Conservation (phyloP, 805 yeast genomes). For the Saccharomyces mikatae region DNA sequence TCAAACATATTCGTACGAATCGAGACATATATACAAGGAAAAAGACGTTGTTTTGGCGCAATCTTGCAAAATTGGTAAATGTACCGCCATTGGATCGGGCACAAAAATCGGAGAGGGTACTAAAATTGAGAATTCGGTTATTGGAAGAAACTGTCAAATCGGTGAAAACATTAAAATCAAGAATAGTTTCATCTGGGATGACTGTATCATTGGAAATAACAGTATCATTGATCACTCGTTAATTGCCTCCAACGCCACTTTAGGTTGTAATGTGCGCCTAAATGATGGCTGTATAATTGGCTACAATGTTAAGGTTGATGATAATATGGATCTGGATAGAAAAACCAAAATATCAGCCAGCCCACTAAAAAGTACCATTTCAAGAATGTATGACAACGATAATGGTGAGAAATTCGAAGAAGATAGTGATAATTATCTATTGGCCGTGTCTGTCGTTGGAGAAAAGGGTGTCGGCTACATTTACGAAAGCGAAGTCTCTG, state of each 20-base stretch:
- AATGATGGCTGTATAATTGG: conserved; percentile 76
- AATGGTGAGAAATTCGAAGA: conserved; percentile 22
- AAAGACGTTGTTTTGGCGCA: conserved; percentile 84
- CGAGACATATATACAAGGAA: conserved; percentile 84
- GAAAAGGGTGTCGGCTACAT: conserved; percentile 31
- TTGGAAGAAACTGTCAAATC: conserved; percentile 80
- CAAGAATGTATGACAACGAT: conserved; percentile 27
- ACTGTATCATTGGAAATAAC: conserved; percentile 62
- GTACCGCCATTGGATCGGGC: conserved; percentile 75
- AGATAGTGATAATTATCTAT: conserved; percentile 13
- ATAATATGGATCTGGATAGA: conserved; percentile 39
- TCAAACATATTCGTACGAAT: conserved; percentile 71
- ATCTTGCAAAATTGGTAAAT: conserved; percentile 74
- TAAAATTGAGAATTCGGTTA: conserved; percentile 55
- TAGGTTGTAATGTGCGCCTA: conserved; percentile 46
- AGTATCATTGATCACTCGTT: conserved; percentile 53
- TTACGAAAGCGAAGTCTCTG: conserved; percentile 32
- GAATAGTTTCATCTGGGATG: conserved; percentile 84
- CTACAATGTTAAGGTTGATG: conserved; percentile 59
- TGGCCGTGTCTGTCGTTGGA: conserved; percentile 30
- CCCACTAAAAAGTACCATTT: conserved; percentile 32
- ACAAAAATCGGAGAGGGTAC: conserved; percentile 74
- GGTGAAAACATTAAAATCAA: conserved; percentile 67
- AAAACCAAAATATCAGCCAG: conserved; percentile 46
- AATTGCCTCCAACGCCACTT: conserved; percentile 54